Evolutionary conservation across 305 asterid genomes (phyloP).

Genomic region (Fraxinus xanthoxyloides): DNA sequence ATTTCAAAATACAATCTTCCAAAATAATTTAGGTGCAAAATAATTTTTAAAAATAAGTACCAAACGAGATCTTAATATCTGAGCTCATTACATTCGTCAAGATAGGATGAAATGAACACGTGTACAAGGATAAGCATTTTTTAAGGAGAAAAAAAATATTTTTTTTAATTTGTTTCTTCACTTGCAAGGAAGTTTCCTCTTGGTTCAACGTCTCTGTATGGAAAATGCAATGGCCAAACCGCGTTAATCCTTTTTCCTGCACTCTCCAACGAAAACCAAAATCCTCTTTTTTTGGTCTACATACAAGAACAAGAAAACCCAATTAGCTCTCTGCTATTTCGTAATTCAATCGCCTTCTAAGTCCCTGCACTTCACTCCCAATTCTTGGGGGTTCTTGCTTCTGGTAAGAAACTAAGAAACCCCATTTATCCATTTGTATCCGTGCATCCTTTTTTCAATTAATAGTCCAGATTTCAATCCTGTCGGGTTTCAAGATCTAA

Average conservation of each 20-base stretch:
- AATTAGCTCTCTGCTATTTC: not conserved
- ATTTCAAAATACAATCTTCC: too few species aligned
- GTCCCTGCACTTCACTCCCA: not conserved
- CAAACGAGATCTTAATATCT: not conserved
- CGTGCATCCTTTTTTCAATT: not conserved
- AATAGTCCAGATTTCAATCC: not conserved
- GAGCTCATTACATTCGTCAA: not conserved
- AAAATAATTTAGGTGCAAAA: not conserved
- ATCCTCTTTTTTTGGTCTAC: not conserved
- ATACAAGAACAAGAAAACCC: not conserved
- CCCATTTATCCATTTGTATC: not conserved
- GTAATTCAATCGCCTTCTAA: not conserved
- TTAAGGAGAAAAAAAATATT: not conserved
- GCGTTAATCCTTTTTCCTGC: slow-evolving; percentile 10
- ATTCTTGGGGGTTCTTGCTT: slow-evolving; percentile 42
- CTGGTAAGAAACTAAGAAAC: slow-evolving; percentile 29
- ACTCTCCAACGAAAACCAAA: slow-evolving; percentile 35
- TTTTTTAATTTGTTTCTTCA: not conserved
- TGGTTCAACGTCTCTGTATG: slow-evolving; percentile 34
- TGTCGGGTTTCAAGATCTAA: not conserved
- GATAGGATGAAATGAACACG: not conserved
- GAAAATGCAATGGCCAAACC: slow-evolving; percentile 26
- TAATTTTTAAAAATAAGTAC: not conserved
- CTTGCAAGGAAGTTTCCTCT: not conserved
- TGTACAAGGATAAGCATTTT: not conserved